Conservation (phyloP, 352 stramenopile species). For the Globisporangium nagaii region DNA sequence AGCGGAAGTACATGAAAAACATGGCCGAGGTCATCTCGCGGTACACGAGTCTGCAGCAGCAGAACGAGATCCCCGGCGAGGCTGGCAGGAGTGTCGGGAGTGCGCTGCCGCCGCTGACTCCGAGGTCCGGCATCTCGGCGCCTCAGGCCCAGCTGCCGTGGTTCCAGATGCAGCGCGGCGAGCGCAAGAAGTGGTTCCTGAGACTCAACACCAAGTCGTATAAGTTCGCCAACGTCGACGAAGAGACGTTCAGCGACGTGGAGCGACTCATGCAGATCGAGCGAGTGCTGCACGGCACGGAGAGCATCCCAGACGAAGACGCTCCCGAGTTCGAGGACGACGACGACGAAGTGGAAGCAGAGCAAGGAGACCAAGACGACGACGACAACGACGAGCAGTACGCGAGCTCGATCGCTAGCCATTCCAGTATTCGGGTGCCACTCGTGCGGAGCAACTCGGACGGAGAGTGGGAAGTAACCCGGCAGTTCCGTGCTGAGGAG, state of each 20-base stretch:
- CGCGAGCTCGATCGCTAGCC: too few relatives aligned
- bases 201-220: constrained; percentile 3
- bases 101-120: too few relatives aligned
- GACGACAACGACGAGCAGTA: too few relatives aligned
- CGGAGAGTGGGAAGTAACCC: too few relatives aligned
- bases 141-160: neutral
- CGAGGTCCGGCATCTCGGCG: too few relatives aligned
- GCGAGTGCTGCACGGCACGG: neutral
- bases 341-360: neutral
- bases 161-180: constrained; percentile 2
- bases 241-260: constrained; percentile 4
- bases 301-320: neutral
- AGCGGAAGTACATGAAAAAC: constrained; percentile 15
- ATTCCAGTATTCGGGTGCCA: too few relatives aligned
- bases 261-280: constrained; percentile 2
- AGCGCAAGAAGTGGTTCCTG: constrained; percentile 6
- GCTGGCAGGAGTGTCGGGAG: neutral
- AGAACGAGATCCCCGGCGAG: too few relatives aligned
- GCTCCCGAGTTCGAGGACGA: too few relatives aligned
- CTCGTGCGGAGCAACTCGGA: too few relatives aligned
- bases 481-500: too few relatives aligned
- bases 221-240: constrained; percentile 5
- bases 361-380: neutral
- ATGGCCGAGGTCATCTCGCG: constrained; percentile 5
- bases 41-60: neutral